phyloP scores from a whole-genome alignment of 108 stramenopile species.

The Cyclostephanos invisitatus region DNA sequence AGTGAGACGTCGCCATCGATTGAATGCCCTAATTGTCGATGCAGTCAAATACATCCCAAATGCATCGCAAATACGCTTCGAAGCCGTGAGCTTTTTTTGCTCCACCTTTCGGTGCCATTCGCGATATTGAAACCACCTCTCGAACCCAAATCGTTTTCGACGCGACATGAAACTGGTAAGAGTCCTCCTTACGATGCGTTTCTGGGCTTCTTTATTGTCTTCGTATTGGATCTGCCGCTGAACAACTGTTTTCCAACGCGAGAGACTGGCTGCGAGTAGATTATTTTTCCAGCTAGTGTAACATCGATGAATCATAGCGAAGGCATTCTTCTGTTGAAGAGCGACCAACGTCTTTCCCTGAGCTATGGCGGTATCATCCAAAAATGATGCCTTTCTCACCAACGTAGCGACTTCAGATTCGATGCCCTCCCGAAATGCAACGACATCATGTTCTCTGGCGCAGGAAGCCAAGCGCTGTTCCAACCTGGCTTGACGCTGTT shows the following conservation, averaged over 20 bases:
- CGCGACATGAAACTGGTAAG: conserved; percentile 39
- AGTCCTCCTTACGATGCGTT: conserved; percentile 32
- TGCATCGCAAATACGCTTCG: conserved; percentile 25
- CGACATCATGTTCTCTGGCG: conserved; percentile 41
- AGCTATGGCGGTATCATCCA: conserved; percentile 35
- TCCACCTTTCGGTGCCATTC: conserved; percentile 36
- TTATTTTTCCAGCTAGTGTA: conserved; percentile 17
- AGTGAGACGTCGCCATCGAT: conserved; percentile 49
- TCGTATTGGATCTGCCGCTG: conserved; percentile 27
- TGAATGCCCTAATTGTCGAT: conserved; percentile 23
- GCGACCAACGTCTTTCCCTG: conserved; percentile 34
- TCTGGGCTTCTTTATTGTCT: conserved; percentile 25
- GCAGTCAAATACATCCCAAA: conserved; percentile 9
- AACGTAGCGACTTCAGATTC: conserved; percentile 39
- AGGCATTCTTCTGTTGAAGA: conserved; percentile 32
- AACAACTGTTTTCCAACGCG: conserved; percentile 32
- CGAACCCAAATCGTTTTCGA: conserved; percentile 35
- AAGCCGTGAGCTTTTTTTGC: conserved; percentile 35
- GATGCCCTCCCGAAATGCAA: conserved; percentile 28
- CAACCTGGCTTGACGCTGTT: conserved; percentile 45
- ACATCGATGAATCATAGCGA: conserved; percentile 30
- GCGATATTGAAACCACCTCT: conserved; percentile 35
- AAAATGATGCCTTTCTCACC: conserved; percentile 28
- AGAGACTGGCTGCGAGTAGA: conserved; percentile 15
- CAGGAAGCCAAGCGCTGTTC: conserved; percentile 38